Base-by-base conservation (phyloP, 1,139 yeast genomes). In the Spathaspora sp. region DNA sequence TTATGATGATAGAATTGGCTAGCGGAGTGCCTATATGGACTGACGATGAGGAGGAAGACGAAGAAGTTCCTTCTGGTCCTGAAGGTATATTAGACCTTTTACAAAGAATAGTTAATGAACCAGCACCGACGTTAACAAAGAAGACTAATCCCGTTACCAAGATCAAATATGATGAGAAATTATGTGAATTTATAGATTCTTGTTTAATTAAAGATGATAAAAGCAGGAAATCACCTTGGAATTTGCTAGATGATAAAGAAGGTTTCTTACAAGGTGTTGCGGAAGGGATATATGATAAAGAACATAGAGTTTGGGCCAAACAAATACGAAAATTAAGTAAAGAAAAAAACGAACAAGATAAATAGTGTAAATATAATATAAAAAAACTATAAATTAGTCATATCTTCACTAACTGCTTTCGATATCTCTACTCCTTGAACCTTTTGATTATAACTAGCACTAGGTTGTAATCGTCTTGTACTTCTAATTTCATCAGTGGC, bases 31-130 rank as follows among this genome's bases (percentile, higher is more conserved):
- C 69, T 38, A 72, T 67, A 41, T 76, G 74, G 86, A 48, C 56
- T 13, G 75, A 71, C 45, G 70, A 63, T 25, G 61, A 61, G 17
- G 62, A 59, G 25, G 60, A 57, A 10, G 60, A 58, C 3, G 61
- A 55, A 29, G 56, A 56, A 9, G 52, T 16, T 34, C 23, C 20
- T 23, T 43, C 55, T 4, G 78, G 88, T 0, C 93, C 95, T 1
- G 88, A 86, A 58, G 96, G 98, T 2, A 91, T 93, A 41, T 72
- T 93, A 54, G 99, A 93, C 61, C 72, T 93, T 37, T 68, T 93
- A 49, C 99, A 93, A 66, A 72, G 97, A 54, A 91, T 93, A 43
- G 99, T 93, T 24, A 89, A 91, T 59, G 99, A 95, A 62, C 83
- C 84, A 3, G 93, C 98, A 0, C 99, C 99, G 10, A 70, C 78